Conservation (phyloP, 23 red algal species). For the Gracilaria caudata region DNA sequence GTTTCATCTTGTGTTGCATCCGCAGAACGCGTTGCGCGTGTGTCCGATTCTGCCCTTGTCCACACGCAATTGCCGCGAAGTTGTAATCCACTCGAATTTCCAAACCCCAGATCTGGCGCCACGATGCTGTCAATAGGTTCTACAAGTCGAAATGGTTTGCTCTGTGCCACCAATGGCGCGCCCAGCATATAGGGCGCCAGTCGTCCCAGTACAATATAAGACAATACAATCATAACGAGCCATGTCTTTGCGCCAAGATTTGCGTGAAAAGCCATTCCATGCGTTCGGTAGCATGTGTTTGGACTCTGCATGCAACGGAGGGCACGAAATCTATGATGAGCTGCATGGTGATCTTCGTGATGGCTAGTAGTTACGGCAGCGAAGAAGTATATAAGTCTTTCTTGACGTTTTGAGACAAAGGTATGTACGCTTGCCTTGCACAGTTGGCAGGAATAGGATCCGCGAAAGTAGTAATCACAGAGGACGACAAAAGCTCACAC, state of each 20-base stretch:
- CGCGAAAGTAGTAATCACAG: too few species aligned
- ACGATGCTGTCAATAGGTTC: not conserved
- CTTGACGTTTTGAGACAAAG: too few species aligned
- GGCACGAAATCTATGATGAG: too few species aligned
- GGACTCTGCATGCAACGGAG: too few species aligned
- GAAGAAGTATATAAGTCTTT: too few species aligned
- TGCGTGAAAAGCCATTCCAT: not conserved
- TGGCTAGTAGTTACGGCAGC: too few species aligned
- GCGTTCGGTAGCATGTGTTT: not conserved
- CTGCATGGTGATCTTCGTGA: too few species aligned
- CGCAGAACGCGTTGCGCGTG: not conserved
- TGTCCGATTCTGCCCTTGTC: not conserved
- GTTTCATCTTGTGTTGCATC: not conserved
- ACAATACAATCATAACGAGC: constrained; percentile 2
- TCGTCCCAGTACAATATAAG: not conserved
- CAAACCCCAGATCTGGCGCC: constrained; percentile 10
- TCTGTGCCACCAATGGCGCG: constrained; percentile 3
- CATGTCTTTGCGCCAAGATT: too few species aligned
- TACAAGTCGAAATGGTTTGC: not conserved
- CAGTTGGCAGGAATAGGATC: too few species aligned
- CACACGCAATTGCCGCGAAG: constrained; percentile 23
- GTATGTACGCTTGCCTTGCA: too few species aligned
- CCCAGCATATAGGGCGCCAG: constrained; percentile 12
- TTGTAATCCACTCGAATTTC: not conserved
- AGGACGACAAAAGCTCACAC: too few species aligned